Evolutionary conservation across 441 rosid species (phyloP), one percentile per base, ranked within the genome.

Genomic region (Brassica hybrid): DNA sequence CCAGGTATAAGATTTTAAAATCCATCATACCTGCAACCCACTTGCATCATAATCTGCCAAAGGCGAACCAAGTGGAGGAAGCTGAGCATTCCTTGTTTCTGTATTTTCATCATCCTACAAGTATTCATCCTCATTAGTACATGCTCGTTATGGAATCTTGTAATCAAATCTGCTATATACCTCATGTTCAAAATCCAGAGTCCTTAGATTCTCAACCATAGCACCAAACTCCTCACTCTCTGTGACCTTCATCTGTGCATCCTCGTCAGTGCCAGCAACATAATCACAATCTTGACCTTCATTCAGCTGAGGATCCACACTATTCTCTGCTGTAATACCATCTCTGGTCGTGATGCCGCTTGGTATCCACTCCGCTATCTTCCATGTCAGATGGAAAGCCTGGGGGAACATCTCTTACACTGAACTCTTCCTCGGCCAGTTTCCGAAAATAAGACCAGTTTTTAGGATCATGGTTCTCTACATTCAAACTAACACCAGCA

Each of bases 381-480:
- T 79, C 69, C 69, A 65, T 56, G 8, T 80, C 81, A 79, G 86
- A 69, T 43, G 83, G 81, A 56, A 81, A 75, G 62, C 86, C 84
- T 11, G 83, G 84, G 73, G 86, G 84, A 74, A 77, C 69, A 77
- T 85, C 93, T 60, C 82, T 91, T 21, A 81, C 79, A 59, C 76
- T 76, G 81, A 80, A 84, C 61, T 86, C 90, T 43, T 79, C 94
- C 57, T 86, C 86, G 3, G 94, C 98, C 86, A 94, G 74, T 66
- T 88, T 90, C 76, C 86, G 94, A 82, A 92, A 91, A 81, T 91
- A 89, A 6, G 98, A 94, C 97, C 97, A 91, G 67, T 36, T 89
- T 84, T 90, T 92, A 68, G 93, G 97, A 61, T 94, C 95, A 76
- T 77, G 91, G 83, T 87, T 91, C 85, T 87, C 88, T 89, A 91